Conservation (phyloP, 1,139 yeast species). For the Hyphopichia wangnamkhiaoensis region DNA sequence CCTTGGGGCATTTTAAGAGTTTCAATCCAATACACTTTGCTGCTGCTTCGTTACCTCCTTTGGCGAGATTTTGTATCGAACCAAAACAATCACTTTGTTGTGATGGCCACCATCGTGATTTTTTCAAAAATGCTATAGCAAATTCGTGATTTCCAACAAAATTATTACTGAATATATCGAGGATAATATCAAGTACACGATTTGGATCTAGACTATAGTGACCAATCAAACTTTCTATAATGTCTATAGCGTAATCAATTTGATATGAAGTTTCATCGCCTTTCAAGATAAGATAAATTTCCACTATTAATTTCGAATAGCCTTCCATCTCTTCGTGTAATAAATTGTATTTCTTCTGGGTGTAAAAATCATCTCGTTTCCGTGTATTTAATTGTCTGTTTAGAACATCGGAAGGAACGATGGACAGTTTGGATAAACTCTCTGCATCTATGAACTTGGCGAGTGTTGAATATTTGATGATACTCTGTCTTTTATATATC, state of each 20-base stretch:
- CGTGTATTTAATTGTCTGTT: conserved; percentile 44
- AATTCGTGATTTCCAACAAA: conserved; percentile 48
- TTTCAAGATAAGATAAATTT: conserved; percentile 47
- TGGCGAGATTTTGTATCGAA: conserved; percentile 30
- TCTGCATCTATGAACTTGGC: conserved; percentile 38
- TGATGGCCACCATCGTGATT: conserved; percentile 69
- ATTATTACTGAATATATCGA: conserved; percentile 51
- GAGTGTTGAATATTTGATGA: conserved; percentile 40
- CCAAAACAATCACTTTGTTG: conserved; percentile 29
- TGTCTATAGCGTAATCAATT: conserved; percentile 48
- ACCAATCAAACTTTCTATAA: conserved; percentile 66
- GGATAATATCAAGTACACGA: conserved; percentile 62
- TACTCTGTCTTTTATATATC: conserved; percentile 22
- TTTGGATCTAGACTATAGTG: conserved; percentile 78
- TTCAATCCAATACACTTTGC: conserved; percentile 63
- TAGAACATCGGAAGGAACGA: conserved; percentile 40
- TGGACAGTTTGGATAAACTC: conserved; percentile 35
- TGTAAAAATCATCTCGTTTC: conserved; percentile 57
- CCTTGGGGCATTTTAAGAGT: conserved; percentile 37
- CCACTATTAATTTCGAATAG: conserved; percentile 63
- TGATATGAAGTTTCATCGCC: conserved; percentile 43
- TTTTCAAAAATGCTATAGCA: conserved; percentile 48
- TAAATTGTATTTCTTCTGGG: conserved; percentile 72
- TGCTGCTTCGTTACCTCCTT: conserved; percentile 62
- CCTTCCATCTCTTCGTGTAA: conserved; percentile 85